Evolutionary conservation across 441 rosid genomes (phyloP), one percentile per base, ranked within the genome.

Genomic region (Syzygium syzygioides): DNA sequence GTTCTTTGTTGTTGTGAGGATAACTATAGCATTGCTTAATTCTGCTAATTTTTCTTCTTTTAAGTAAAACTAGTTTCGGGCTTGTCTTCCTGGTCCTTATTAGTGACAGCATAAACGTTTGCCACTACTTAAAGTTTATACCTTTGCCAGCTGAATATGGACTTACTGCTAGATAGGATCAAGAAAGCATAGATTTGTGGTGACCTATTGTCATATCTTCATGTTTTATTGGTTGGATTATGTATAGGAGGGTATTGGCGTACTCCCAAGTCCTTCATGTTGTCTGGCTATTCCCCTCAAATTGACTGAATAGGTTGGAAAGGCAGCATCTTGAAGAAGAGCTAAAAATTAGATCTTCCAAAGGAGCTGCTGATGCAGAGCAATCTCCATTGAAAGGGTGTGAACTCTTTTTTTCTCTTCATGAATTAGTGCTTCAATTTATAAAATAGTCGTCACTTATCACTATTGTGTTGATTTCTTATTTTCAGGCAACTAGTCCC

Each of bases 271-370:
- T 20, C 50, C 52, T 71, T 71, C 50, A 87, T 80, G 17, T 55
- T 19, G 14, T 54, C 76, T 45, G 2, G 37, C 50, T 79, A 45
- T 48, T 54, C 3, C 53, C 15, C 52, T 87, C 80, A 87, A 34
- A 79, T 56, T 37, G 83, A 20, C n/a, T 68, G 45, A 41, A 90
- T 85, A 98, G 99, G 93, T 95, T 96, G 98, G 99, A 98, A 88
- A 94, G 99, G 92, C 99, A 97, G 79, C 99, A 99, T 25, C 97
- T 98, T 18, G 99, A 98, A 92, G 99, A 98, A 85, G 99, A 98
- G 91, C 90, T 93, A 85, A 98, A 96, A 93, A 94, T 92, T 87
- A 93, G 96, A 92, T 94, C 99, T 71, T 98, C 99, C 89, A 98
- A 95, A 32, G 95, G 96, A 93, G 95, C 92, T 86, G 89, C 66